phyloP scores from a whole-genome alignment of 75 land plant genomes.

The Isoetes taiwanensis region DNA sequence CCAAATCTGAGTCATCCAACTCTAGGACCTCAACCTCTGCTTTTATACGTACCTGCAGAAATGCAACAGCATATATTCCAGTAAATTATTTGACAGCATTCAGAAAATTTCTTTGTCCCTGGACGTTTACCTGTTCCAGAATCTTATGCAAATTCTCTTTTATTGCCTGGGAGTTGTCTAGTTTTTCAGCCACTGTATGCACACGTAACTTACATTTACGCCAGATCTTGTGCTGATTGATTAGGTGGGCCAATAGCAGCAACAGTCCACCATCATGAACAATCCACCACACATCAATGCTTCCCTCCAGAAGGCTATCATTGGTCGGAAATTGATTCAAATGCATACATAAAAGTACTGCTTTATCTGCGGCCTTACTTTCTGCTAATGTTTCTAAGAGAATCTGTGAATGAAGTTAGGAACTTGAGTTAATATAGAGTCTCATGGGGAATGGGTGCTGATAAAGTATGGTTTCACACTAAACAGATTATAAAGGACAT shows the following conservation, averaged over 20 bases:
- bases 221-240: constrained; percentile 25
- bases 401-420: not conserved
- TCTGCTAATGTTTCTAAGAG: constrained; percentile 18
- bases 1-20: constrained; percentile 18
- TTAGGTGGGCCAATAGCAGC: constrained; percentile 20
- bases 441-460: not conserved
- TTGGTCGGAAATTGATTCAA: constrained; percentile 16
- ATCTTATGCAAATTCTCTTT: constrained; percentile 14
- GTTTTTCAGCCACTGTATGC: constrained; percentile 22
- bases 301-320: constrained; percentile 15
- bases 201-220: constrained; percentile 22
- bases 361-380: constrained; percentile 23
- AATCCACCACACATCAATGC: constrained; percentile 28
- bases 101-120: too few species aligned
- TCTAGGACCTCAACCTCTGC: constrained; percentile 28
- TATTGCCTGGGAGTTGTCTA: constrained; percentile 18
- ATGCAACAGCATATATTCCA: not conserved
- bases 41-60: constrained; percentile 19
- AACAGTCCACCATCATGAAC: constrained; percentile 25
- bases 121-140: constrained; percentile 18
- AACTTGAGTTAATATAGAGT: not conserved
- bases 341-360: constrained; percentile 22
- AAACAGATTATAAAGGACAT: not conserved
- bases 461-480: not conserved
- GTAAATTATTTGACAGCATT: too few species aligned